These are phyloP conservation scores for Russula dissimulans DNA, from an alignment of 768 basidiomycete genomes.

Conservation along the genomic window DNA sequence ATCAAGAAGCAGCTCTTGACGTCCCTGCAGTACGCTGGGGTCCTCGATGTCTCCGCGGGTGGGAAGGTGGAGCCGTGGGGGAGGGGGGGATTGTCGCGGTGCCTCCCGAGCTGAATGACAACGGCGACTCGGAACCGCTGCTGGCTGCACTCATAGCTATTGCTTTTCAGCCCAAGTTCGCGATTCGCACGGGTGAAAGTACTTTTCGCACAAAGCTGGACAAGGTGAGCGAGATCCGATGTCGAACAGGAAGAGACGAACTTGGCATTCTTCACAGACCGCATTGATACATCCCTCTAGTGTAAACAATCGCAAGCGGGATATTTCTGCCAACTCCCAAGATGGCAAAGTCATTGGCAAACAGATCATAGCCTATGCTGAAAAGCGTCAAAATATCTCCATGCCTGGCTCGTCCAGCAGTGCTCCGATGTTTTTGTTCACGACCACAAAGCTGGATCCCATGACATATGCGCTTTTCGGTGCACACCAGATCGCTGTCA, in stretches of 20 bases:
- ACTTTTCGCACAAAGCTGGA: slow-evolving; percentile 69
- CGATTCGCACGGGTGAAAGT: slow-evolving; percentile 60
- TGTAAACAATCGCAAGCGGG: slow-evolving; percentile 67
- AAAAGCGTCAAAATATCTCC: slow-evolving; percentile 74
- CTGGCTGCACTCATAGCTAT: slow-evolving; percentile 77
- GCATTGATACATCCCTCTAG: slow-evolving; percentile 80
- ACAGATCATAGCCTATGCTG: slow-evolving; percentile 72
- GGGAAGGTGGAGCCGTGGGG: slow-evolving; percentile 31
- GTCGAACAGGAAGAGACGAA: not conserved
- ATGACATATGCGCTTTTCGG: slow-evolving; percentile 89
- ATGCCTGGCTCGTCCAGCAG: slow-evolving; percentile 30
- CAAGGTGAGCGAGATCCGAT: slow-evolving; percentile 45
- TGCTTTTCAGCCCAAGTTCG: slow-evolving; percentile 87
- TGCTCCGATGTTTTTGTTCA: slow-evolving; percentile 55
- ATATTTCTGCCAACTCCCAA: slow-evolving; percentile 27
- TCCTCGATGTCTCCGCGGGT: slow-evolving; percentile 75
- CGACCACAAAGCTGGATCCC: slow-evolving; percentile 78
- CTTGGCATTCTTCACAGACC: slow-evolving; percentile 33
- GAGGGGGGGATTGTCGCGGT: slow-evolving; percentile 34
- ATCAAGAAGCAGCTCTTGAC: slow-evolving; percentile 71
- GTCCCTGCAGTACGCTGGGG: slow-evolving; percentile 68
- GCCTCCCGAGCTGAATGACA: slow-evolving; percentile 60
- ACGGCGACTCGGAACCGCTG: slow-evolving; percentile 66
- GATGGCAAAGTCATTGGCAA: slow-evolving; percentile 38
- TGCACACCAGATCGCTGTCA: slow-evolving; percentile 65